Conservation (phyloP, 2,329 filamentous ascomycete genomes). For the Penicillium expansum region DNA sequence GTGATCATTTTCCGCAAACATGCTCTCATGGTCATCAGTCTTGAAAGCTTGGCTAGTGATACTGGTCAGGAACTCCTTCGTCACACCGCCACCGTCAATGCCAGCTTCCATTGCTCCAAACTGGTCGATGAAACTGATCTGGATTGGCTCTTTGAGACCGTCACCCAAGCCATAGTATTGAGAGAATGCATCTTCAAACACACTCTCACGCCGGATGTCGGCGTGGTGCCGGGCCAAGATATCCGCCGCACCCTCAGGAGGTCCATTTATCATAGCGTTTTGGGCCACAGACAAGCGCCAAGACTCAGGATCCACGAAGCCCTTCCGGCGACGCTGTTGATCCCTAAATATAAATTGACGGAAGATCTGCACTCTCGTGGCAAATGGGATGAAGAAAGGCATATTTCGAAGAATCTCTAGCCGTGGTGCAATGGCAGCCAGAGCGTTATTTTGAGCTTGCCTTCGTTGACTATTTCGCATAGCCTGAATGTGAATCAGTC, state of each 20-base stretch:
- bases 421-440: slow-evolving; percentile 78
- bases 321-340: slow-evolving; percentile 67
- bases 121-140: slow-evolving; percentile 92
- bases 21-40: slow-evolving; percentile 53
- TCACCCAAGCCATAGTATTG: slow-evolving; percentile 80
- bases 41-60: slow-evolving; percentile 82
- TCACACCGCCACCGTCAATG: slow-evolving; percentile 95
- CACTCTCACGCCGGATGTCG: slow-evolving; percentile 70
- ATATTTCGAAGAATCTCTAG: slow-evolving; percentile 91
- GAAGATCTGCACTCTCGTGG: slow-evolving; percentile 87
- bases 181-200: slow-evolving; percentile 82
- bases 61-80: slow-evolving; percentile 92
- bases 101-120: slow-evolving; percentile 85
- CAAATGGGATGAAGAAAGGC: slow-evolving; percentile 94
- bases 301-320: slow-evolving; percentile 67
- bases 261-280: slow-evolving; percentile 41
- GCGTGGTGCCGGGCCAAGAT: slow-evolving; percentile 65
- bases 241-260: slow-evolving; percentile 36
- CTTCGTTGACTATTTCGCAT: slow-evolving; percentile 64
- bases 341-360: slow-evolving; percentile 87
- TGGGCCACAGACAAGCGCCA: slow-evolving; percentile 66
- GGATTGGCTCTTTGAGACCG: slow-evolving; percentile 87
- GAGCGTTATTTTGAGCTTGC: slow-evolving; percentile 64
- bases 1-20: slow-evolving; percentile 82
- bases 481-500: slow-evolving; percentile 61